Evolutionary conservation across 2,329 filamentous ascomycete species (phyloP), one percentile per base, ranked within the genome.

Genomic region (Trichoderma arundinaceum): DNA sequence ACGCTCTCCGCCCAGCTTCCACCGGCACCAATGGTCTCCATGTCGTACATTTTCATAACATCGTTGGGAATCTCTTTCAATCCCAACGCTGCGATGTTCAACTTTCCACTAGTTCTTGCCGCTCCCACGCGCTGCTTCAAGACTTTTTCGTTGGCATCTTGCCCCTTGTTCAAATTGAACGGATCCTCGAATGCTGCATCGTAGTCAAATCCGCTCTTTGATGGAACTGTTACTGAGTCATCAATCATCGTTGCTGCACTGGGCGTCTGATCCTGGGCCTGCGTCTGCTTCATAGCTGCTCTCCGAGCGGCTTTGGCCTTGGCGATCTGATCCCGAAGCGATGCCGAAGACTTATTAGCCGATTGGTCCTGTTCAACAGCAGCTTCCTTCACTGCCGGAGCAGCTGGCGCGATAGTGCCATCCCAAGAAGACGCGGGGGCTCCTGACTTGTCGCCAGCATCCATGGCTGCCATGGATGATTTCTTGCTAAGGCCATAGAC

Each of bases 1-100:
- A 98, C 92, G 66, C 91, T 90, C 76, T 98, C 94, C 1, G 93
- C 93, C 95, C 95, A 98, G 39, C 89, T 87, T 10, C 88, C 85
- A 41, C 84, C 80, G 12, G 81, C 82, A 43, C 89, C 86, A 64
- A 88, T 83, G 1, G 86, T 84, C 61, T 93, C 88, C 17, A 92
- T 82, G 71, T 93, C 91, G 75, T 97, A 98, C 94, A 98, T 98
- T 63, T 88, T 87, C 78, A 96, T 80, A 0, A 98, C 91, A 73
- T 96, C 92, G 1, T 86, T 78, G 0, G 95, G 95, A 3, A 99
- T 90, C 65, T 90, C 84, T 67, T 88, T 90, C 44, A 99, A 77
- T 1, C 88, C 87, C 83, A 98, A 85, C 0, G 91, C 93, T 0
- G 94, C 90, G 73, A 99, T 94, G 69, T 97, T 97, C 44, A 99